phyloP scores from a whole-genome alignment of 1,284 basidiomycete genomes.

The Rhodofomes roseus region DNA sequence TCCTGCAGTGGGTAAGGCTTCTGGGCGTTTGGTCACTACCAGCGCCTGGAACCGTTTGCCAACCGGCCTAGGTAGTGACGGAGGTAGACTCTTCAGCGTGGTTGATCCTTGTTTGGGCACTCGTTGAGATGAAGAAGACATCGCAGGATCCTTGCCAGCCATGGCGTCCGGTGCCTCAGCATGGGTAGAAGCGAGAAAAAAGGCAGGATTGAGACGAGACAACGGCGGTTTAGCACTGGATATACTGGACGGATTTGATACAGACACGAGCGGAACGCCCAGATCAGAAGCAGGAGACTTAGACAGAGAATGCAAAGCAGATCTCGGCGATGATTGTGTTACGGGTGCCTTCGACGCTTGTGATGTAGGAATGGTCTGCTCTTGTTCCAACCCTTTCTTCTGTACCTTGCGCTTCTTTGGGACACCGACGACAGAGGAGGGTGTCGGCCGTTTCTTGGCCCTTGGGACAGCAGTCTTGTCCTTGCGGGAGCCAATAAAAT shows the following conservation, averaged over 20 bases:
- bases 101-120: neutral
- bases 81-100: neutral
- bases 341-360: too few species aligned
- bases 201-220: too few species aligned
- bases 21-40: constrained; percentile 18
- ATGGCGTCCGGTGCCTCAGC: too few species aligned
- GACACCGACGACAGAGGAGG: neutral
- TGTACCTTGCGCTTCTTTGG: neutral
- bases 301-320: neutral
- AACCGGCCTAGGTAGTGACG: neutral
- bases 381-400: neutral
- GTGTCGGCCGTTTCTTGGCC: neutral
- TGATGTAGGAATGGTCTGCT: too few species aligned
- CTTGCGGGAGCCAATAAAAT: neutral
- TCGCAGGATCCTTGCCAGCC: too few species aligned
- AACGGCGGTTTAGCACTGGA: too few species aligned
- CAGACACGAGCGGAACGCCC: too few species aligned
- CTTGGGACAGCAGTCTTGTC: neutral
- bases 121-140: too few species aligned
- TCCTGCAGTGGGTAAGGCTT: neutral
- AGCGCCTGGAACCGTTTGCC: constrained; percentile 35
- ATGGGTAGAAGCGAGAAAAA: too few species aligned
- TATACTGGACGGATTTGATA: too few species aligned
- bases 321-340: too few species aligned
- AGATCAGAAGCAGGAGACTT: too few species aligned